Evolutionary conservation across 1,139 yeast species (phyloP).

Genomic region (Martiniozyma asiatica): DNA sequence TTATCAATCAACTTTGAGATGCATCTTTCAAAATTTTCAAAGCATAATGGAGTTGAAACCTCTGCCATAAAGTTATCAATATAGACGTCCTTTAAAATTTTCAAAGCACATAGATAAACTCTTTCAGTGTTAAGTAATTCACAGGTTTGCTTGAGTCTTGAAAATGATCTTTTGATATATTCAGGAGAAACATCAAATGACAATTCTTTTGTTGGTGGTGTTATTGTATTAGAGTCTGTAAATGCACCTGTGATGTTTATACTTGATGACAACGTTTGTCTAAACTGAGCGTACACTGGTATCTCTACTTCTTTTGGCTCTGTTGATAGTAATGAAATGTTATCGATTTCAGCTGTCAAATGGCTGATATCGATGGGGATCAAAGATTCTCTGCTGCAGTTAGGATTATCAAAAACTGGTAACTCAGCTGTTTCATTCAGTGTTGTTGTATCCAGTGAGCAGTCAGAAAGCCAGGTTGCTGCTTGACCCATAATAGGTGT

Average conservation of each 20-base stretch:
- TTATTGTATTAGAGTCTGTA: conserved; percentile 5
- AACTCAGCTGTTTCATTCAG: too few relatives aligned
- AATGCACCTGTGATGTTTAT: too few relatives aligned
- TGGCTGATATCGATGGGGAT: too few relatives aligned
- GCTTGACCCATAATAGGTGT: too few relatives aligned
- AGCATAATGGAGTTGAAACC: conserved; percentile 20
- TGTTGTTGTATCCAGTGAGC: too few relatives aligned
- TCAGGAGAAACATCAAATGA: conserved; percentile 3
- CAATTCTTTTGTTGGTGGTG: conserved; percentile 7
- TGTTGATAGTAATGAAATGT: conserved; percentile 1
- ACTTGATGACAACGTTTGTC: too few relatives aligned
- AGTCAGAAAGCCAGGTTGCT: too few relatives aligned
- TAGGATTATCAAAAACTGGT: too few relatives aligned
- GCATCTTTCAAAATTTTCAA: conserved; percentile 18
- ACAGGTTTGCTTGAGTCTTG: conserved; percentile 28
- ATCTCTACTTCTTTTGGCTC: too few relatives aligned
- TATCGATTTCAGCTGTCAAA: neutral
- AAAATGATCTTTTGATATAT: conserved; percentile 14
- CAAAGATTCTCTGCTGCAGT: too few relatives aligned
- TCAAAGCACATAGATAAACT: conserved; percentile 31
- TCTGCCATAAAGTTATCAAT: conserved; percentile 24
- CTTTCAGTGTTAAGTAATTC: conserved; percentile 39
- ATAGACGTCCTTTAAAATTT: conserved; percentile 28
- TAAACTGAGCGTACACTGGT: too few relatives aligned
- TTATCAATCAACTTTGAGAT: conserved; percentile 20